Conservation (phyloP, 2,329 filamentous ascomycete genomes). For the Xylariales sp. region DNA sequence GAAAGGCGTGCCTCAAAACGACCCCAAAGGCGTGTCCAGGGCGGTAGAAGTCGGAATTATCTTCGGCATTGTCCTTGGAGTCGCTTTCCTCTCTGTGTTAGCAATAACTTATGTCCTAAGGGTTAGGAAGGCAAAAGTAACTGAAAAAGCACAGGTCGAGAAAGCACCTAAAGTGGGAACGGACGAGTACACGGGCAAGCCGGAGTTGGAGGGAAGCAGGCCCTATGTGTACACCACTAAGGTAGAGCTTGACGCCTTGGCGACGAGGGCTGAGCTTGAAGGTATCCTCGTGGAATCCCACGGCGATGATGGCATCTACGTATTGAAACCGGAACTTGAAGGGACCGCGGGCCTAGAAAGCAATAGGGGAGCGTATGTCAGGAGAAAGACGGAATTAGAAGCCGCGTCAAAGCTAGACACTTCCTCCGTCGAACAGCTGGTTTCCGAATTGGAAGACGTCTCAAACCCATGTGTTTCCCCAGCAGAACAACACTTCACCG, state of each 20-base stretch:
- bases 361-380: slow-evolving; percentile 7
- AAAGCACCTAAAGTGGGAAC: too few relatives aligned
- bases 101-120: background rate
- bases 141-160: too few relatives aligned
- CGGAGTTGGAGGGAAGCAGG: slow-evolving; percentile 12
- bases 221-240: slow-evolving; percentile 10
- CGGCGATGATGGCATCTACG: background rate
- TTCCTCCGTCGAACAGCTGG: too few relatives aligned
- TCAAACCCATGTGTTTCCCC: too few relatives aligned
- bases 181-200: background rate
- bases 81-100: background rate
- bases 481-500: too few relatives aligned
- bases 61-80: background rate
- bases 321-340: slow-evolving; percentile 16
- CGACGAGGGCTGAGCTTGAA: slow-evolving; percentile 5
- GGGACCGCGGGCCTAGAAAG: slow-evolving; percentile 5
- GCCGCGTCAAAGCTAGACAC: background rate
- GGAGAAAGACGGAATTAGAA: slow-evolving; percentile 18
- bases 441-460: too few relatives aligned
- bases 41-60: too few relatives aligned
- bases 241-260: background rate
- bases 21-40: background rate
- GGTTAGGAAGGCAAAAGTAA: background rate
- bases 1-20: too few relatives aligned
- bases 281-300: background rate